A percentile compares a stretch with the other conserved stretches of the same genome.
These are phyloP conservation scores for Stellera chamaejasme DNA, from an alignment of 345 rosid genomes.

Conservation along the genomic window DNA sequence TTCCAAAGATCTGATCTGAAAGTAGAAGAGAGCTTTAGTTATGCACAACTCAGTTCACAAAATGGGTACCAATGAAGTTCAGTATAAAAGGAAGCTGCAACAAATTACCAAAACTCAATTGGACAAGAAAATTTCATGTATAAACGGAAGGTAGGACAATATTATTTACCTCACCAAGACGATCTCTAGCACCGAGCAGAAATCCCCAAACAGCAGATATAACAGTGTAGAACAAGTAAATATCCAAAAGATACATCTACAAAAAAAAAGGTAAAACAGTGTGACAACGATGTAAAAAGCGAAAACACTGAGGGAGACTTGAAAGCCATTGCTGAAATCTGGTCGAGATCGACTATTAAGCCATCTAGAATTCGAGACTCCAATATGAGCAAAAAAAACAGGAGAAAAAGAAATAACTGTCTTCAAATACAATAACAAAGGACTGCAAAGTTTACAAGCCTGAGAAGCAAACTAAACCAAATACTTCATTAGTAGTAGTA, in stretches of 20 bases:
- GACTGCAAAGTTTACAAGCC: too few species aligned
- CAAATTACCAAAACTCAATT: background rate
- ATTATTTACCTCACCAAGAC: slow-evolving; percentile 79
- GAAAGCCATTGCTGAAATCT: too few species aligned
- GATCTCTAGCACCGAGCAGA: slow-evolving; percentile 96
- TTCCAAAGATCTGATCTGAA: slow-evolving; percentile 91
- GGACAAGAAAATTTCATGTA: slow-evolving; percentile 3
- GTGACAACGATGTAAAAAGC: background rate
- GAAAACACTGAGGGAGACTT: background rate
- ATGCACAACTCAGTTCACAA: slow-evolving; percentile 1
- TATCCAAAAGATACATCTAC: slow-evolving; percentile 93
- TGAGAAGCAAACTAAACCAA: too few species aligned
- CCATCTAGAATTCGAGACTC: too few species aligned
- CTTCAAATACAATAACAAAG: too few species aligned
- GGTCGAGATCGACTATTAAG: too few species aligned
- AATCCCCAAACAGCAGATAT: slow-evolving; percentile 88
- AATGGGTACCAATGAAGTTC: background rate
- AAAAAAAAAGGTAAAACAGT: slow-evolving; percentile 1
- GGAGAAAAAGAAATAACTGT: too few species aligned
- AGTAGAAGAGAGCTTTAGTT: slow-evolving; percentile 8
- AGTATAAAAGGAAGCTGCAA: background rate
- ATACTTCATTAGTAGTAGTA: too few species aligned
- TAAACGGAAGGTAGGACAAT: background rate
- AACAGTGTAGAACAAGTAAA: slow-evolving; percentile 69
- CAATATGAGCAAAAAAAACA: too few species aligned